phyloP scores from a whole-genome alignment of 768 basidiomycete species.

The Leccinellum rugosiceps region DNA sequence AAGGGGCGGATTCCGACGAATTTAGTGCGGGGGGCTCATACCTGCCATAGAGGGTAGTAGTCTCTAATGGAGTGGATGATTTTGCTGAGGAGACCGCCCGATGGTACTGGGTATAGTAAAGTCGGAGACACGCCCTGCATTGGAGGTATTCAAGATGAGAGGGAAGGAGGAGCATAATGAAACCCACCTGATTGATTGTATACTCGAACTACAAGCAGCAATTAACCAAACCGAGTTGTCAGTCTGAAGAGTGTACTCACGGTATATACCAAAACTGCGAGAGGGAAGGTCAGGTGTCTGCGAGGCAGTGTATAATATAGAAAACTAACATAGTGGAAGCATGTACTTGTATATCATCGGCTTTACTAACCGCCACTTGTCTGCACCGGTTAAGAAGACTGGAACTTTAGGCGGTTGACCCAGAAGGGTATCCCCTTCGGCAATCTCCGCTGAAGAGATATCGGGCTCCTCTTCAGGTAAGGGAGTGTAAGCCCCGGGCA shows the following conservation, averaged over 20 bases:
- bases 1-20: slow-evolving; percentile 1
- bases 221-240: not conserved
- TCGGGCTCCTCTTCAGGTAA: slow-evolving; percentile 35
- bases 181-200: slow-evolving; percentile 77
- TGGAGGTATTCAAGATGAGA: not conserved
- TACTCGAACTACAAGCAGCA: slow-evolving; percentile 71
- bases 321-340: slow-evolving; percentile 81
- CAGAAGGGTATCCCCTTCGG: slow-evolving; percentile 30
- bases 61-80: slow-evolving; percentile 85
- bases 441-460: slow-evolving; percentile 16
- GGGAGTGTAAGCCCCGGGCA: slow-evolving; percentile 35
- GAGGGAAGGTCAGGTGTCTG: slow-evolving; percentile 11
- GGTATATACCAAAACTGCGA: slow-evolving; percentile 55
- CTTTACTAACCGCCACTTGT: slow-evolving; percentile 80
- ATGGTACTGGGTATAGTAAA: slow-evolving; percentile 82
- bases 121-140: slow-evolving; percentile 84
- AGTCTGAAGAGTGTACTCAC: slow-evolving; percentile 37
- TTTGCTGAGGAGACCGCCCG: slow-evolving; percentile 62
- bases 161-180: not conserved
- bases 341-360: slow-evolving; percentile 83
- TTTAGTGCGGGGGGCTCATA: slow-evolving; percentile 28
- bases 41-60: slow-evolving; percentile 96
- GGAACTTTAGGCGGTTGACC: slow-evolving; percentile 37
- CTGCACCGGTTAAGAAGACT: slow-evolving; percentile 55
- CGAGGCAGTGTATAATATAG: not conserved